phyloP scores from a whole-genome alignment of 352 stramenopile genomes.

The Globisporangium solare region DNA sequence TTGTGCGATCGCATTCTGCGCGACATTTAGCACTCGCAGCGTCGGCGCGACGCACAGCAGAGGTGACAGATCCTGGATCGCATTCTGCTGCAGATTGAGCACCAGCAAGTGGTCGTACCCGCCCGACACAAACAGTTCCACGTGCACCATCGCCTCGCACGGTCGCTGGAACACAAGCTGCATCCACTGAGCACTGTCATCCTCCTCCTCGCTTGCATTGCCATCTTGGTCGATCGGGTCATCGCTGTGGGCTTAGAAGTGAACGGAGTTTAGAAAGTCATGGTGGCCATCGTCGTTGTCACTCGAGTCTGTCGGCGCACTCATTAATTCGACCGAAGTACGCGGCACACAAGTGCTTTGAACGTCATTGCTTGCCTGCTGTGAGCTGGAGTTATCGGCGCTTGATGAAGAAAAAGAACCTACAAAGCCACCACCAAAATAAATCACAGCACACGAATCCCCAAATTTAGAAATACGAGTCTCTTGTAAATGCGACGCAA shows the following conservation, averaged over 20 bases:
- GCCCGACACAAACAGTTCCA: slow-evolving; percentile 27
- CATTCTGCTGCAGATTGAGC: slow-evolving; percentile 60
- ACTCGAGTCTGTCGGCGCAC: neutral
- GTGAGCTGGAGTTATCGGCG: neutral
- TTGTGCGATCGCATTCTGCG: slow-evolving; percentile 43
- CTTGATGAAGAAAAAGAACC: neutral
- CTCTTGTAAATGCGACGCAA: too few species aligned
- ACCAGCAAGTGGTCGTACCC: slow-evolving; percentile 53
- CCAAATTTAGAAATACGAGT: too few species aligned
- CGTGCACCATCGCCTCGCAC: slow-evolving; percentile 25
- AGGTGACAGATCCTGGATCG: slow-evolving; percentile 47
- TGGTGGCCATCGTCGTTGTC: neutral
- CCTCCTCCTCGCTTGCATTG: slow-evolving; percentile 6
- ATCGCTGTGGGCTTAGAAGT: neutral
- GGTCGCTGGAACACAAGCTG: slow-evolving; percentile 52
- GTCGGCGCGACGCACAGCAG: slow-evolving; percentile 34
- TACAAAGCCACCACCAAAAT: neutral
- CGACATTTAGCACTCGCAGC: slow-evolving; percentile 54
- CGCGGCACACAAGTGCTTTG: too few species aligned
- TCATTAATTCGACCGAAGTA: neutral
- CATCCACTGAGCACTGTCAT: slow-evolving; percentile 34
- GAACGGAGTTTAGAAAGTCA: too few species aligned
- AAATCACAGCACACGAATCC: too few species aligned
- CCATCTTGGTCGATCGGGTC: neutral
- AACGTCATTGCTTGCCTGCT: too few species aligned